Base-by-base conservation (phyloP, 768 basidiomycete species). In the Hypholoma fasciculare region DNA sequence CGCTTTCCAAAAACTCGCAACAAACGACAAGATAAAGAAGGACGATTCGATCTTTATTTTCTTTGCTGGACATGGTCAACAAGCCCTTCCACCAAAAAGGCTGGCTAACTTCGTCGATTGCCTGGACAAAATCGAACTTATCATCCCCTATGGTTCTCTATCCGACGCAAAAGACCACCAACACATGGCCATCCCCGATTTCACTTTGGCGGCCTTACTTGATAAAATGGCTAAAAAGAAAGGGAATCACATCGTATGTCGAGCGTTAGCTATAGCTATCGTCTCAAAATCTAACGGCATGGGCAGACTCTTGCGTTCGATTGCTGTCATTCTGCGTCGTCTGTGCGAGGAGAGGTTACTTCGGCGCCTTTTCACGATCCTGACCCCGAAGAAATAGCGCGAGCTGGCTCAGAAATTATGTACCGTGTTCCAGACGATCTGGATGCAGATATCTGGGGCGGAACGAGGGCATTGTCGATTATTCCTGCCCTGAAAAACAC, bases 241-340 rank as follows among this genome's bases (percentile, higher is more conserved):
- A 49, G 64, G 64, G 13, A 49, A 63, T 39, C 63, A 65, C 48
- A 61, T 65, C 13, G 64, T 63, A 19, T 30, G 52, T 58, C 11
- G 13, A n/a, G 11, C n/a, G 0, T 13, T 14, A 14, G 13, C 16
- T 54, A 2, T 23, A 34, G 13, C 11, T 19, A 20, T n/a, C 2
- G 13, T 47, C 17, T 16, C 13, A 16, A 4, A 30, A 30, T 16
- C 43, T 19, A 42, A 43, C 13, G 36, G 26, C 12, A 16, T 39
- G 13, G 20, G 14, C 4, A 52, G 51, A 52, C 51, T 20, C 36
- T 52, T 16, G 39, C 44, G 1, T 54, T 30, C 40, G 50, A 52
- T 6, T 44, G 47, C 20, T 47, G 37, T 40, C 30, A 44, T 20
- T 49, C 51, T 8, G 47, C 52, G 6, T 49, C 46, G 19, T 11